A percentile compares a stretch with the other conserved stretches of the same genome.
These are phyloP conservation scores for Cladosporium sp. DNA, from an alignment of 2,329 filamentous ascomycete genomes.

Conservation along the genomic window DNA sequence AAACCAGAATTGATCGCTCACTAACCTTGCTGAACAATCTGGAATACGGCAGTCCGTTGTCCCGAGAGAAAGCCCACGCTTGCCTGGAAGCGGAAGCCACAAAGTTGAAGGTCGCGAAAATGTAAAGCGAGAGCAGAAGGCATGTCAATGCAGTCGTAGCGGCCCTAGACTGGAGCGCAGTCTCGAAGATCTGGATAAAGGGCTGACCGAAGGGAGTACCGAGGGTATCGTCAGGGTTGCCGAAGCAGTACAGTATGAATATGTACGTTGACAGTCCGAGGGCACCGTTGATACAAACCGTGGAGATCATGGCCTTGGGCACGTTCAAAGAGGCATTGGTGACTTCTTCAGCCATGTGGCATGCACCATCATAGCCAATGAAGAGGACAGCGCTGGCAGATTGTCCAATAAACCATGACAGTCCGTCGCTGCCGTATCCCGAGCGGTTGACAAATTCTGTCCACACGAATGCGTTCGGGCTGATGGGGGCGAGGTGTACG, in stretches of 20 bases:
- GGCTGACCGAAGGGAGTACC: constrained; percentile 41
- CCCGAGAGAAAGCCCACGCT: constrained; percentile 39
- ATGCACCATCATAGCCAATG: constrained; percentile 20
- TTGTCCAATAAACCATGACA: constrained; percentile 20
- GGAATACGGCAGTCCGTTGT: constrained; percentile 26
- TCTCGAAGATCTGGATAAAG: constrained; percentile 44
- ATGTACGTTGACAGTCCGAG: constrained; percentile 39
- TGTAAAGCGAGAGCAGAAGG: constrained; percentile 41
- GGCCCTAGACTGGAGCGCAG: constrained; percentile 41
- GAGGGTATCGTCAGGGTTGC: constrained; percentile 39
- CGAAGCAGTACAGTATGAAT: constrained; percentile 41
- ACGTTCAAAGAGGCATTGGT: constrained; percentile 19
- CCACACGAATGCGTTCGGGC: background rate
- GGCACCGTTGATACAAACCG: constrained; percentile 43
- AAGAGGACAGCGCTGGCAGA: constrained; percentile 7
- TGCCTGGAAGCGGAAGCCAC: constrained; percentile 38
- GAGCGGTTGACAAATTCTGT: constrained; percentile 10
- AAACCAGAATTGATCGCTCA: background rate
- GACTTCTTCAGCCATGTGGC: constrained; percentile 25
- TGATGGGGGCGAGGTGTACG: constrained; percentile 16
- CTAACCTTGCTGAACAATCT: constrained; percentile 20
- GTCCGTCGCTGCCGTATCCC: constrained; percentile 12
- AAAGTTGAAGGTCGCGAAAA: constrained; percentile 27
- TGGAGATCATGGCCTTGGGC: constrained; percentile 35
- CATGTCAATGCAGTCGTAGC: constrained; percentile 44